Percentiles rank a stretch among this genome's conserved stretches.
Conservation (phyloP, 106 monocot genomes). For the Allium fistulosum region DNA sequence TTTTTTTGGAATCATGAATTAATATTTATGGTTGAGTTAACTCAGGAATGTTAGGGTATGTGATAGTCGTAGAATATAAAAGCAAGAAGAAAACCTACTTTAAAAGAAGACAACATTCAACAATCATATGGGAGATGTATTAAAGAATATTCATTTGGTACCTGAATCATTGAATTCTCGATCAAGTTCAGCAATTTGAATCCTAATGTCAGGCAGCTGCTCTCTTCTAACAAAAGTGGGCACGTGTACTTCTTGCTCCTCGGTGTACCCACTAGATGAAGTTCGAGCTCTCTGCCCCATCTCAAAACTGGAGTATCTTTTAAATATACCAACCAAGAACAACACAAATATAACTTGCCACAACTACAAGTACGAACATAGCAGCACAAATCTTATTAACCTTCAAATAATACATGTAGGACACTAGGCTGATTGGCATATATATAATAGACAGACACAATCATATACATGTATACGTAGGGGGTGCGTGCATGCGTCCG, state of each 20-base stretch:
- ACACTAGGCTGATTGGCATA: too few species aligned
- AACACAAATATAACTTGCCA: neutral
- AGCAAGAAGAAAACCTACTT: too few species aligned
- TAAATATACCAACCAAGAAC: neutral
- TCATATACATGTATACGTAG: too few species aligned
- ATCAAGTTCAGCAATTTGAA: slow-evolving; percentile 1
- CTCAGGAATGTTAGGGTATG: too few species aligned
- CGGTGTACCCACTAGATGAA: neutral
- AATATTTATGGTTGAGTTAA: too few species aligned
- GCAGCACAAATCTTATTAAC: neutral
- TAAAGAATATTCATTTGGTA: neutral
- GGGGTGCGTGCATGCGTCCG: too few species aligned
- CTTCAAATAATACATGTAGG: too few species aligned
- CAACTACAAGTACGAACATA: neutral
- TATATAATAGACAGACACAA: too few species aligned
- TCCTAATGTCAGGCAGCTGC: slow-evolving; percentile 7
- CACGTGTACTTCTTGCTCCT: neutral
- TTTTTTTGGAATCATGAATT: too few species aligned
- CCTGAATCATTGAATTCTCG: slow-evolving; percentile 7
- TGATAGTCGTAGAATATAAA: too few species aligned
- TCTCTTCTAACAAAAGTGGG: slow-evolving; percentile 4
- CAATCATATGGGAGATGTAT: too few species aligned
- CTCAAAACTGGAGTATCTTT: neutral
- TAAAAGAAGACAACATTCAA: too few species aligned
- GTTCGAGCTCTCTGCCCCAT: neutral